Conservation (phyloP, 257 asterid species). For the Lavandula angustifolia region DNA sequence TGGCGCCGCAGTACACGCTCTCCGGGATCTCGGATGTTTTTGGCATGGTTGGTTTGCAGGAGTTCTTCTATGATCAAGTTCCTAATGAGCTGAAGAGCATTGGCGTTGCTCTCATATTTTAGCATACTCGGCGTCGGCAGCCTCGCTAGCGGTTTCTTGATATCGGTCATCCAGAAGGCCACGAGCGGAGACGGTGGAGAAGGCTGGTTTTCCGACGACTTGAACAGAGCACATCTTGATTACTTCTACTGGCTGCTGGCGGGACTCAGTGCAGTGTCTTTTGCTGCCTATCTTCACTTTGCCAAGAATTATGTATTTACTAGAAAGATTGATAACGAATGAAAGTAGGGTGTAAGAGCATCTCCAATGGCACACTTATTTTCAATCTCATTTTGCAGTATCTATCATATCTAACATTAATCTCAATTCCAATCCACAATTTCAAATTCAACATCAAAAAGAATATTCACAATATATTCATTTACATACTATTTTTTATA, state of each 20-base stretch:
- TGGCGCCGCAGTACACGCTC: constrained; percentile 47
- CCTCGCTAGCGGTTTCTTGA: constrained; percentile 42
- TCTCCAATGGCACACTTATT: too few relatives aligned
- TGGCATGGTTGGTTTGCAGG: constrained; percentile 43
- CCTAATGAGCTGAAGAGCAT: constrained; percentile 41
- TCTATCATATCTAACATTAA: too few relatives aligned
- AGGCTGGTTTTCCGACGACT: constrained; percentile 52
- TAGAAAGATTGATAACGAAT: background rate
- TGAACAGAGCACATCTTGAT: constrained; percentile 58
- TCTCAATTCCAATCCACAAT: too few relatives aligned
- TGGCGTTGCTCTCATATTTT: constrained; percentile 42
- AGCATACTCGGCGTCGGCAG: constrained; percentile 47
- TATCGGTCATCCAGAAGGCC: constrained; percentile 33
- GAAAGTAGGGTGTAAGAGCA: too few relatives aligned
- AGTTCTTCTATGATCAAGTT: constrained; percentile 32
- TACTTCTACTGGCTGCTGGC: constrained; percentile 58
- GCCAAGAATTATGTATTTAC: constrained; percentile 34
- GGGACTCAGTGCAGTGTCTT: constrained; percentile 24
- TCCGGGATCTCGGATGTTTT: constrained; percentile 43
- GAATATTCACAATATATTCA: too few relatives aligned
- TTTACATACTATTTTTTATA: too few relatives aligned
- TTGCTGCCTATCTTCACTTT: constrained; percentile 30
- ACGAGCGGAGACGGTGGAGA: constrained; percentile 28
- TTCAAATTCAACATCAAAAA: too few relatives aligned
- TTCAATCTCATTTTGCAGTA: too few relatives aligned